phyloP scores from a whole-genome alignment of 1,284 basidiomycete genomes.

The Phenoliferia sp. region DNA sequence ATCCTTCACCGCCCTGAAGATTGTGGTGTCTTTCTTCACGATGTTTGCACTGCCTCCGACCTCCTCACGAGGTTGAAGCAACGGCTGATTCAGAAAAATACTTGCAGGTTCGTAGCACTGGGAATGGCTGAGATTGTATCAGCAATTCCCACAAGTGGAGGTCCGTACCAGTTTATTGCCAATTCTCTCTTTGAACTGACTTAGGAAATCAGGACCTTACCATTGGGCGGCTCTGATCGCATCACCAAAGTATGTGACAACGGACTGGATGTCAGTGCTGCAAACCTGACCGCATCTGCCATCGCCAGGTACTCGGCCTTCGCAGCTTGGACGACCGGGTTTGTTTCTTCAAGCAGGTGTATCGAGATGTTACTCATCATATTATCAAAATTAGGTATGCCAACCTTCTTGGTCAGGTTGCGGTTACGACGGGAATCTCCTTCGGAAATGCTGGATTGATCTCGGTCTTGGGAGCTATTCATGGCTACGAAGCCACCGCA shows the following conservation, averaged over 20 bases:
- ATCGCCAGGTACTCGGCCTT: conserved; percentile 26
- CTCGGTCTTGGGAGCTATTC: conserved; percentile 57
- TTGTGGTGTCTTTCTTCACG: background rate
- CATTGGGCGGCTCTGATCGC: conserved; percentile 22
- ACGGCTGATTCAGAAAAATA: background rate
- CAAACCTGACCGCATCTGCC: no score
- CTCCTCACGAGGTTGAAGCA: background rate
- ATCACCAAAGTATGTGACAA: no score
- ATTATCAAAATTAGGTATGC: conserved; percentile 46
- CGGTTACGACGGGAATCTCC: conserved; percentile 45
- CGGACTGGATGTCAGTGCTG: no score
- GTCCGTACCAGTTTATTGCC: conserved; percentile 36
- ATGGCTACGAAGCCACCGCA: conserved; percentile 54
- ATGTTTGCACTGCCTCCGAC: background rate
- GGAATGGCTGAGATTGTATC: conserved; percentile 38
- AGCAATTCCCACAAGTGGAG: conserved; percentile 66
- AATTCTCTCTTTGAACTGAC: background rate
- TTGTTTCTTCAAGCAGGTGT: background rate
- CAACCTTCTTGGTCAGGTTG: conserved; percentile 61
- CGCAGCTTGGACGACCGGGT: conserved; percentile 33
- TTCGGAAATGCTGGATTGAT: conserved; percentile 66
- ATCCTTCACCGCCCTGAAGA: background rate
- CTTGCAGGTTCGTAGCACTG: conserved; percentile 27
- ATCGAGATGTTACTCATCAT: background rate
- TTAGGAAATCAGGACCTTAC: background rate